These are phyloP conservation scores for Ophiognomonia clavigignenti-juglandacearum DNA, from an alignment of 2,329 filamentous ascomycete species.

Conservation along the genomic window DNA sequence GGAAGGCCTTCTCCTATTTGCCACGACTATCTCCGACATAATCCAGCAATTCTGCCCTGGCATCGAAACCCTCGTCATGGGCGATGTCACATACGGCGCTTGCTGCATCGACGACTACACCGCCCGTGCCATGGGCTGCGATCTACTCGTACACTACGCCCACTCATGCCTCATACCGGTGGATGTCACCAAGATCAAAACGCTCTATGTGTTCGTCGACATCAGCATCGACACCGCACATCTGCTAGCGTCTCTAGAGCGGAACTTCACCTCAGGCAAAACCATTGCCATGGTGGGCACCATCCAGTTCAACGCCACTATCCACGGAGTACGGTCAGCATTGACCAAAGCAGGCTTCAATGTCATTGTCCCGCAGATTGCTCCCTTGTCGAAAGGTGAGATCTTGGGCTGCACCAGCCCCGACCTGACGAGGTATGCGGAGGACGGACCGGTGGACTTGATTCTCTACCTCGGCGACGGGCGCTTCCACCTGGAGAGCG, in stretches of 20 bases:
- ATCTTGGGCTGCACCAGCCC: conserved; percentile 97
- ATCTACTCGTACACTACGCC: conserved; percentile 92
- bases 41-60: conserved; percentile 89
- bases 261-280: conserved; percentile 81
- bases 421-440: conserved; percentile 24
- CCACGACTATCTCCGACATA: conserved; percentile 96
- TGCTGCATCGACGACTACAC: conserved; percentile 99
- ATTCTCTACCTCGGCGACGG: conserved; percentile 90
- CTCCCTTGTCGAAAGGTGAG: conserved; percentile 88
- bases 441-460: conserved; percentile 53
- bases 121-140: conserved; percentile 86
- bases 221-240: conserved; percentile 93
- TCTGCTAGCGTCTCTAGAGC: conserved; percentile 77
- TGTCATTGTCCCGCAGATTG: conserved; percentile 85
- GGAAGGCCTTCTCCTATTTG: conserved; percentile 90
- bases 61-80: conserved; percentile 94
- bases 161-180: conserved; percentile 96
- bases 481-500: conserved; percentile 92
- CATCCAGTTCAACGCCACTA: conserved; percentile 97
- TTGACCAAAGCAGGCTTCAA: conserved; percentile 82
- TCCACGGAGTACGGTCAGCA: conserved; percentile 75
- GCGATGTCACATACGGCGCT: conserved; percentile 95
- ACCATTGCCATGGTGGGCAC: conserved; percentile 92
- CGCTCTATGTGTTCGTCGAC: conserved; percentile 95
- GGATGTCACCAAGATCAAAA: conserved; percentile 94